Percentiles rank a stretch among this genome's conserved stretches.
phyloP scores from a whole-genome alignment of 495 filamentous ascomycete genomes.

The Hypoxylon trugodes region DNA sequence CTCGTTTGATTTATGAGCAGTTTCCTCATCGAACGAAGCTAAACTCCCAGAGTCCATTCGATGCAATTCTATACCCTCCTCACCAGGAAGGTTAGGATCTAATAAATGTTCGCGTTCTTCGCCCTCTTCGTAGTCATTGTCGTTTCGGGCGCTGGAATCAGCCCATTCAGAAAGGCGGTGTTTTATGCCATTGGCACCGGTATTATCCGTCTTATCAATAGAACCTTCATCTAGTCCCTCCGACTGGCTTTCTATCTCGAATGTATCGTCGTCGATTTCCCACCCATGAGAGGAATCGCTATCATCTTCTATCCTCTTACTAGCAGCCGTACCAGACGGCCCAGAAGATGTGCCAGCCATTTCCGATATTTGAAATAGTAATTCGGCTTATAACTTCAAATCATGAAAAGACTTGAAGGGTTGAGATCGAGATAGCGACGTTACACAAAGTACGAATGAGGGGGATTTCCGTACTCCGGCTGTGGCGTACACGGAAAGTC shows the following conservation, averaged over 20 bases:
- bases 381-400: not conserved
- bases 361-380: not conserved
- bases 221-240: conserved; percentile 19
- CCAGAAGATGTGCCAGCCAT: conserved; percentile 16
- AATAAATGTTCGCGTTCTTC: conserved; percentile 56
- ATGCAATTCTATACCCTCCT: conserved; percentile 45
- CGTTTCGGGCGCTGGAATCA: conserved; percentile 37
- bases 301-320: conserved; percentile 29
- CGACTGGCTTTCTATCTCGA: conserved; percentile 35
- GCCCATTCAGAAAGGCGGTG: conserved; percentile 45
- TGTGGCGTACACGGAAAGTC: conserved; percentile 9
- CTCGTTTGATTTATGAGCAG: conserved; percentile 31
- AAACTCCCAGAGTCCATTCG: conserved; percentile 33
- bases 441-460: conserved; percentile 3
- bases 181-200: conserved; percentile 46
- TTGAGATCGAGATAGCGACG: not conserved
- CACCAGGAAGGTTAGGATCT: conserved; percentile 60
- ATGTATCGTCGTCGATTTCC: conserved; percentile 41
- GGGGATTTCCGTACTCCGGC: not conserved
- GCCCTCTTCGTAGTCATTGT: conserved; percentile 46
- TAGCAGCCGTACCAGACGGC: conserved; percentile 39
- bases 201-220: conserved; percentile 24
- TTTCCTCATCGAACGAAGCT: conserved; percentile 49
- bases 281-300: conserved; percentile 40
- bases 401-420: not conserved